phyloP scores from a whole-genome alignment of 2,329 filamentous ascomycete species.

The Pyrenophora seminiperda region DNA sequence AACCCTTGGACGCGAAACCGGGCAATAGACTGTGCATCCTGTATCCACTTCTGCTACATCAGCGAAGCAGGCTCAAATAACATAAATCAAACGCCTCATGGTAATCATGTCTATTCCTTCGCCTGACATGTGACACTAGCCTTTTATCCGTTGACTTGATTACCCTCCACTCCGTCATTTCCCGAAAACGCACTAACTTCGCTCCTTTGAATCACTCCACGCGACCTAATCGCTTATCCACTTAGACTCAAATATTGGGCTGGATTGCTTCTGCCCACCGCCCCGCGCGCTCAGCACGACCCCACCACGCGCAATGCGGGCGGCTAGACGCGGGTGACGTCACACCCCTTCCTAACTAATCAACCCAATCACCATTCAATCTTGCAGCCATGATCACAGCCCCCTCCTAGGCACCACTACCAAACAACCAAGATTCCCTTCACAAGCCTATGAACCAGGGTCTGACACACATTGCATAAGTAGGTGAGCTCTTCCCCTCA shows the following conservation, averaged over 20 bases:
- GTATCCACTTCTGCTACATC: background rate
- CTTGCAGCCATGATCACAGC: conserved; percentile 22
- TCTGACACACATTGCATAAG: conserved; percentile 18
- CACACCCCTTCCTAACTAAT: conserved; percentile 16
- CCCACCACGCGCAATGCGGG: background rate
- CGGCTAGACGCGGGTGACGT: conserved; percentile 30
- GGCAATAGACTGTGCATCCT: background rate
- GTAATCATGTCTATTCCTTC: too few species aligned
- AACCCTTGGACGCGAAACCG: background rate
- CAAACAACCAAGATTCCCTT: conserved; percentile 23
- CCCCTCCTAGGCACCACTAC: background rate
- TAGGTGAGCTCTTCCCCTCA: background rate
- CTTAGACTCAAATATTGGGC: too few species aligned
- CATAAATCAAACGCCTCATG: background rate
- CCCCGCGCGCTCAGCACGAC: too few species aligned
- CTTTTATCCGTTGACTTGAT: too few species aligned
- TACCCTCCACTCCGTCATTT: too few species aligned
- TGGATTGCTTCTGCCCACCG: too few species aligned
- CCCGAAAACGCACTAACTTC: too few species aligned
- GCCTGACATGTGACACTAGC: too few species aligned
- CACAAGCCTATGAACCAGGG: conserved; percentile 13
- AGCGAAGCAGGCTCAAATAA: background rate
- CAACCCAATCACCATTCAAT: conserved; percentile 5
- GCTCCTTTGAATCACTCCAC: too few species aligned
- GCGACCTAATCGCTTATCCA: too few species aligned